Conservation (phyloP, 2,329 filamentous ascomycete species). For the Septoria petroselini region DNA sequence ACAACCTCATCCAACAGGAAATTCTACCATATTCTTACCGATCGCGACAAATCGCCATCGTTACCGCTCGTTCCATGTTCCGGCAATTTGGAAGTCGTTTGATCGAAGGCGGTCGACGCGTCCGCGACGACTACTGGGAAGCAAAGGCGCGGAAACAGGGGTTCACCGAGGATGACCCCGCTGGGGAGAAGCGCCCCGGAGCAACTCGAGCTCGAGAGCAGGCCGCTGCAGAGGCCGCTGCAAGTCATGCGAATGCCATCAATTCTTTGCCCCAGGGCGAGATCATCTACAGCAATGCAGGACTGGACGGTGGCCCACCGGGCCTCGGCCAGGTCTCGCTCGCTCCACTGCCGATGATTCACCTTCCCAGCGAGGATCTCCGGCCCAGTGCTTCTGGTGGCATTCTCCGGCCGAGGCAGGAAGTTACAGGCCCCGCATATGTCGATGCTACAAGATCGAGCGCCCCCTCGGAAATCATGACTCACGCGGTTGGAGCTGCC, state of each 20-base stretch:
- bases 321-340: conserved; percentile 66
- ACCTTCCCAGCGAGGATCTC: conserved; percentile 74
- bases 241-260: conserved; percentile 55
- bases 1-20: conserved; percentile 90
- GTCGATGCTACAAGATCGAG: conserved; percentile 79
- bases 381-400: conserved; percentile 77
- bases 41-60: conserved; percentile 97
- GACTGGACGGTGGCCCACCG: conserved; percentile 37
- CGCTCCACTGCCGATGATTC: conserved; percentile 79
- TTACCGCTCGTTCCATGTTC: conserved; percentile 97
- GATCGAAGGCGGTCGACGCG: conserved; percentile 81
- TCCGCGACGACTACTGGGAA: conserved; percentile 98
- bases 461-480: conserved; percentile 72
- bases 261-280: conserved; percentile 70
- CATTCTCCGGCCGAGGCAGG: conserved; percentile 81
- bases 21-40: conserved; percentile 96
- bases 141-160: conserved; percentile 95
- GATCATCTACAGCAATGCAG: conserved; percentile 74
- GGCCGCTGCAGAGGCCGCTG: conserved; percentile 65
- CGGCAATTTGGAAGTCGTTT: conserved; percentile 95
- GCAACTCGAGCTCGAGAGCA: conserved; percentile 84
- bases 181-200: conserved; percentile 92
- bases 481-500: conserved; percentile 81
- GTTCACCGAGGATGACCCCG: conserved; percentile 93
- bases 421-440: conserved; percentile 82